Evolutionary conservation across 1,284 basidiomycete genomes (phyloP).

Genomic region (Fereydounia khargensis): DNA sequence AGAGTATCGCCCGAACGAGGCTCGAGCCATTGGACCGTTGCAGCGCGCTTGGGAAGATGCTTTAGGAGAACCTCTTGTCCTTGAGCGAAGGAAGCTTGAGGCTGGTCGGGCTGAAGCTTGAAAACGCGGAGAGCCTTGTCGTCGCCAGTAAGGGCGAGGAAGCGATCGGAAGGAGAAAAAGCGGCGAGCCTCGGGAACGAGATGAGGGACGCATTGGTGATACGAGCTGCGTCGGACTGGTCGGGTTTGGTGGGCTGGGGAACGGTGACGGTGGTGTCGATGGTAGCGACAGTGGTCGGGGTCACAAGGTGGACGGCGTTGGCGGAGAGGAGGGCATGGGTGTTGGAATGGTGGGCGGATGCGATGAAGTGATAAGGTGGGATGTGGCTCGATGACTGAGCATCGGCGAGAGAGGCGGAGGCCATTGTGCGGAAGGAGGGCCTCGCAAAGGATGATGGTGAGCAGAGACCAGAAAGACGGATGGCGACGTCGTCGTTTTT

Average conservation of each 20-base stretch:
- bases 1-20: constrained; percentile 4
- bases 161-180: constrained; percentile 35
- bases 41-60: constrained; percentile 47
- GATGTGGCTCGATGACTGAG: too few relatives aligned
- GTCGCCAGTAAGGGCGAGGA: constrained; percentile 47
- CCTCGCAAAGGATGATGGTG: not conserved
- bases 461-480: too few relatives aligned
- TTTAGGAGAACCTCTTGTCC: constrained; percentile 40
- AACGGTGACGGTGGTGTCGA: constrained; percentile 18
- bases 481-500: too few relatives aligned
- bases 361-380: constrained; percentile 24
- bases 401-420: too few relatives aligned
- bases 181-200: constrained; percentile 40
- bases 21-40: constrained; percentile 39
- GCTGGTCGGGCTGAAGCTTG: constrained; percentile 7
- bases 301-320: constrained; percentile 31
- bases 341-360: constrained; percentile 14
- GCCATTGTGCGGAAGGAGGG: constrained; percentile 7
- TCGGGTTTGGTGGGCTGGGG: constrained; percentile 30
- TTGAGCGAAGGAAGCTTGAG: constrained; percentile 13
- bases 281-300: constrained; percentile 4
- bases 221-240: constrained; percentile 26
- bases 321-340: constrained; percentile 22
- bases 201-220: constrained; percentile 23
- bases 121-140: constrained; percentile 51